phyloP scores from a whole-genome alignment of 495 filamentous ascomycete species.

The Penicillium cosmopolitanum region DNA sequence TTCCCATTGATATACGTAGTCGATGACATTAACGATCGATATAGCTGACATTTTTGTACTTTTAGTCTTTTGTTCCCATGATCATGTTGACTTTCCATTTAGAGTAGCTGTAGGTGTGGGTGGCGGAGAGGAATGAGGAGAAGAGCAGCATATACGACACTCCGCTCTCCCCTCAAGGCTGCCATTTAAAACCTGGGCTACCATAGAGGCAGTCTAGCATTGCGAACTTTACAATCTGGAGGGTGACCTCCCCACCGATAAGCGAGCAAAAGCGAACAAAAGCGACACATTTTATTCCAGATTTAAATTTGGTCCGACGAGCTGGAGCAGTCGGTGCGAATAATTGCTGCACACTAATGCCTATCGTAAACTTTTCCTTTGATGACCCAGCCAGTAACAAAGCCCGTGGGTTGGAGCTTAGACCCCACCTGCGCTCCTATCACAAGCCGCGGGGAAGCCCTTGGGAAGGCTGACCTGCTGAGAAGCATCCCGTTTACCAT shows the following conservation, averaged over 20 bases:
- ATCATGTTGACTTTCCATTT: neutral
- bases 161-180: neutral
- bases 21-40: too few relatives aligned
- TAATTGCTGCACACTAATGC: constrained; percentile 9
- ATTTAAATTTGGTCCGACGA: constrained; percentile 21
- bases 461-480: constrained; percentile 9
- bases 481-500: constrained; percentile 8
- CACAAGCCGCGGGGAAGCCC: constrained; percentile 20
- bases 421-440: constrained; percentile 28
- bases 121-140: neutral
- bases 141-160: neutral
- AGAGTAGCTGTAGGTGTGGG: neutral
- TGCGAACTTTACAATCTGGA: neutral
- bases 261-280: constrained; percentile 15
- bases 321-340: constrained; percentile 21
- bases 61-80: neutral
- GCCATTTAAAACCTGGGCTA: neutral
- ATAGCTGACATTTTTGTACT: too few relatives aligned
- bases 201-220: neutral
- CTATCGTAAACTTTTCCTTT: constrained; percentile 14
- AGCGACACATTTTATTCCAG: constrained; percentile 10
- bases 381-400: constrained; percentile 15
- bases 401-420: constrained; percentile 16
- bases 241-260: constrained; percentile 14
- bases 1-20: neutral